A percentile compares a stretch with the other conserved stretches of the same genome.
Evolutionary conservation across 164 flowering plant genomes (phyloP).

Genomic region (Vitis vinifera): DNA sequence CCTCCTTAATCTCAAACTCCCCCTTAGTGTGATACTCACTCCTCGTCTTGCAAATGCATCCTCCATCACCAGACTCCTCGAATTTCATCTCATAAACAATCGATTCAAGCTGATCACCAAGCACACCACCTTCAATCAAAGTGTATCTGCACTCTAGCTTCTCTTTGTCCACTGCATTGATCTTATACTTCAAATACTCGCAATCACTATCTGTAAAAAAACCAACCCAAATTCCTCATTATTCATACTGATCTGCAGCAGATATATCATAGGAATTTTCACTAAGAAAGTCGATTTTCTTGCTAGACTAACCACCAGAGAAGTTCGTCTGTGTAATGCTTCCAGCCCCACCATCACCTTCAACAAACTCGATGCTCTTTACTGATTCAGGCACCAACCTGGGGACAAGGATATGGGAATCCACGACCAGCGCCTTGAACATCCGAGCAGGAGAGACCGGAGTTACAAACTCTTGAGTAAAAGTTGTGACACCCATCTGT

Average conservation of each 20-base stretch:
- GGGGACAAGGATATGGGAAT: slow-evolving; percentile 18
- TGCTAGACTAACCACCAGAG: slow-evolving; percentile 2
- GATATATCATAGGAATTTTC: no score
- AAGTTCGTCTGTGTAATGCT: slow-evolving; percentile 15
- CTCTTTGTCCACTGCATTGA: slow-evolving; percentile 21
- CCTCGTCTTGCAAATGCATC: slow-evolving; percentile 4
- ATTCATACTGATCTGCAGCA: no score
- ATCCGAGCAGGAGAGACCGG: slow-evolving; percentile 10
- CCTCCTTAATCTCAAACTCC: slow-evolving; percentile 8
- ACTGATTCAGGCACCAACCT: slow-evolving; percentile 20
- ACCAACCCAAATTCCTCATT: no score
- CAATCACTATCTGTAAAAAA: slow-evolving; percentile 3
- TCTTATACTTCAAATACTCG: slow-evolving; percentile 12
- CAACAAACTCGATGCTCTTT: slow-evolving; percentile 13
- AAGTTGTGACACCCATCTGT: no score
- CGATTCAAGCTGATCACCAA: slow-evolving; percentile 6
- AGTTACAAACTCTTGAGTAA: slow-evolving; percentile 3
- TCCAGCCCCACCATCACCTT: slow-evolving; percentile 26
- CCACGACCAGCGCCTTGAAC: slow-evolving; percentile 15
- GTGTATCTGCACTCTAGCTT: slow-evolving; percentile 21
- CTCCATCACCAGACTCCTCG: slow-evolving; percentile 10
- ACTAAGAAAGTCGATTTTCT: no score
- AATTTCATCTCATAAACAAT: slow-evolving; percentile 9
- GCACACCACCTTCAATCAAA: slow-evolving; percentile 18
- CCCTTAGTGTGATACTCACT: slow-evolving; percentile 13